Base-by-base conservation (phyloP, 371 early-diverging fungal species). In the Mucor plumbeus region DNA sequence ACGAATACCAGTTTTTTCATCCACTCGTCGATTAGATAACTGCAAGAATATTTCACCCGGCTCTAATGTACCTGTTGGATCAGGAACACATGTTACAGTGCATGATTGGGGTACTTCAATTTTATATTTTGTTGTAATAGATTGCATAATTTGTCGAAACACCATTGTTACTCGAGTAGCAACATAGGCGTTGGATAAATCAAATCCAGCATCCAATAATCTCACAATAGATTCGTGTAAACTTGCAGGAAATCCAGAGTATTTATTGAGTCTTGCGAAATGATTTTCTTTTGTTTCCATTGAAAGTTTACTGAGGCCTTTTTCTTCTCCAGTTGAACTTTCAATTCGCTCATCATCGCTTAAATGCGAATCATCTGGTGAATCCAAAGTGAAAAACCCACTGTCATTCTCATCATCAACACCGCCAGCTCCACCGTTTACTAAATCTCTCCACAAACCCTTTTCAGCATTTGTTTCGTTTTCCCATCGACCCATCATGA, bases 181-280 rank as follows among this genome's bases (percentile, higher is more conserved):
- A 3, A 84, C 43, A 70, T 67, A 81, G 0, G 80, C 73, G 55
- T 82, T 81, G 6, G 75, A 72, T 15, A 77, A 55, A 9, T 78
- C 83, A 67, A 84, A 84, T 1, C 85, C 85, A 15, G 83, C 65
- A 59, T 82, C 80, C 9, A 84, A 44, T 36, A 84, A 19, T 3
- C 83, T 70, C 4, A 84, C 68, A 10, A 74, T 57, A 3, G 70
- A 50, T 63, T 84, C 85, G 61, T 77, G 68, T 7, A 70, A 31
- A 17, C 59, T 59, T 5, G 68, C 64, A 3, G 85, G 85, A 13
- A 53, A 64, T 0, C 83, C 85, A 36, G 85, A 84, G 38, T 79
- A 71, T 1, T 39, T 17, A 40, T 81, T 78, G 19, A 69, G 59
- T 44, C 66, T 48, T 7, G 56, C 26, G 9, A 44, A 61, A 17